These are phyloP conservation scores for Ascochyta rabiei DNA, from an alignment of 2,329 filamentous ascomycete species.

Conservation along the genomic window DNA sequence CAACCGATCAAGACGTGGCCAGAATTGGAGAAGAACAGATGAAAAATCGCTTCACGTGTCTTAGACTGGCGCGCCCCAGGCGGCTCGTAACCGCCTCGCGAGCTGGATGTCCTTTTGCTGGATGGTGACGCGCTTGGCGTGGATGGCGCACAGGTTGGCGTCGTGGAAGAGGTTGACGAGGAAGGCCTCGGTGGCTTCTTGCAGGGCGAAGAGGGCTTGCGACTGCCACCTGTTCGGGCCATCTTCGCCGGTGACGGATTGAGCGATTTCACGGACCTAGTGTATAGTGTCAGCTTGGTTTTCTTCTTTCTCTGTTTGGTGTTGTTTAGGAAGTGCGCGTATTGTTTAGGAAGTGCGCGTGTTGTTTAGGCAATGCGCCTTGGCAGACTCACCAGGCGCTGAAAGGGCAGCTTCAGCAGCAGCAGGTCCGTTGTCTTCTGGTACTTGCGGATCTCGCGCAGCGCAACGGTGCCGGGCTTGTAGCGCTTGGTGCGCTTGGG, in stretches of 20 bases:
- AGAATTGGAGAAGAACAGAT: too few species aligned
- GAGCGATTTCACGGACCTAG: conserved; percentile 69
- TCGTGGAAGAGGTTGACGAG: conserved; percentile 98
- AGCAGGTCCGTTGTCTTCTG: conserved; percentile 97
- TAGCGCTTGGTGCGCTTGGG: conserved; percentile 49
- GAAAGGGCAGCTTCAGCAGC: conserved; percentile 97
- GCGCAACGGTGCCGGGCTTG: conserved; percentile 79
- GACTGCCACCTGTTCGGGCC: conserved; percentile 86
- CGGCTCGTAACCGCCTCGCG: conserved; percentile 90
- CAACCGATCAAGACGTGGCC: too few species aligned
- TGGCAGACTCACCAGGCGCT: conserved; percentile 80
- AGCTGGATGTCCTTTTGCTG: conserved; percentile 98
- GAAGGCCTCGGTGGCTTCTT: conserved; percentile 99
- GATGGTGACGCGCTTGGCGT: conserved; percentile 99
- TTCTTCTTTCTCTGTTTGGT: conserved; percentile 58
- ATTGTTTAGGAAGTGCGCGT: conserved; percentile 67
- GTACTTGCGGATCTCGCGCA: conserved; percentile 98
- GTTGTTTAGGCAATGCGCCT: too few species aligned
- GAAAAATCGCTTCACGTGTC: neutral
- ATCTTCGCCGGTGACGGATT: conserved; percentile 63
- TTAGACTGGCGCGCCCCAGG: conserved; percentile 51
- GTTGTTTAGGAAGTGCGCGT: conserved; percentile 65
- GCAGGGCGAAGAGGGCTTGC: conserved; percentile 93
- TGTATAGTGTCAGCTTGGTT: too few species aligned
- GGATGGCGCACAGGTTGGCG: conserved; percentile 97